phyloP scores from a whole-genome alignment of 208 protist species.

The Leishmania tarentolae region DNA sequence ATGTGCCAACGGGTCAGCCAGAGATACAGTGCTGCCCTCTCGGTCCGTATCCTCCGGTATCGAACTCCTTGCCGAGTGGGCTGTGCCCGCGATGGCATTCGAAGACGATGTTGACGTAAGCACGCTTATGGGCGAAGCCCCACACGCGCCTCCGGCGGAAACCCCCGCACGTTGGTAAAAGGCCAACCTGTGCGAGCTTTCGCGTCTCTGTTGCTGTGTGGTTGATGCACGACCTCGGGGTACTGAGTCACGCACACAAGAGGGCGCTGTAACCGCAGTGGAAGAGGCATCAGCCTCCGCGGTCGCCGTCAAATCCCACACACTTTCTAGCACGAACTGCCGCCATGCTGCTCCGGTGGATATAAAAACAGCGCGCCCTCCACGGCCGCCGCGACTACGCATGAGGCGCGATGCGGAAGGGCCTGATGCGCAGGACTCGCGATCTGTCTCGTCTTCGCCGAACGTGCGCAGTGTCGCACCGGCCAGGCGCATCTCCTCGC shows the following conservation, averaged over 20 bases:
- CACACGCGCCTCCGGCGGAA: neutral
- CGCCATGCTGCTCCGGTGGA: slow-evolving; percentile 38
- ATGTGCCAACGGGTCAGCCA: no score
- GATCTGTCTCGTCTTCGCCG: neutral
- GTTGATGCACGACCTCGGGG: neutral
- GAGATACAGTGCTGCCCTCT: neutral
- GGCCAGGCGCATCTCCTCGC: slow-evolving; percentile 23
- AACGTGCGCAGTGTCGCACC: slow-evolving; percentile 10
- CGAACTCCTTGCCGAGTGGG: neutral
- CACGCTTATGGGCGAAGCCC: slow-evolving; percentile 2
- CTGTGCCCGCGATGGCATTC: neutral
- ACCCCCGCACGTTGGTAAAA: neutral
- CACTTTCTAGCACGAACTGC: slow-evolving; percentile 33
- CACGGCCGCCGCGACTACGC: neutral
- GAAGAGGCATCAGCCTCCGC: neutral
- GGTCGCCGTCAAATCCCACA: slow-evolving; percentile 29
- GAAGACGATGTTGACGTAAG: neutral
- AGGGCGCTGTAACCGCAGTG: neutral
- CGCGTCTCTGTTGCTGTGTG: neutral
- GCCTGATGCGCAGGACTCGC: neutral
- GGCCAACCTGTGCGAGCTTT: no score
- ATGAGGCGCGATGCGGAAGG: neutral
- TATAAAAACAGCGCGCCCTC: slow-evolving; percentile 9
- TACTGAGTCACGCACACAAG: neutral
- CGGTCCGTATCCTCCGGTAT: neutral